Evolutionary conservation across 2,329 filamentous ascomycete genomes (phyloP).

Genomic region (Fusarium aywerte): DNA sequence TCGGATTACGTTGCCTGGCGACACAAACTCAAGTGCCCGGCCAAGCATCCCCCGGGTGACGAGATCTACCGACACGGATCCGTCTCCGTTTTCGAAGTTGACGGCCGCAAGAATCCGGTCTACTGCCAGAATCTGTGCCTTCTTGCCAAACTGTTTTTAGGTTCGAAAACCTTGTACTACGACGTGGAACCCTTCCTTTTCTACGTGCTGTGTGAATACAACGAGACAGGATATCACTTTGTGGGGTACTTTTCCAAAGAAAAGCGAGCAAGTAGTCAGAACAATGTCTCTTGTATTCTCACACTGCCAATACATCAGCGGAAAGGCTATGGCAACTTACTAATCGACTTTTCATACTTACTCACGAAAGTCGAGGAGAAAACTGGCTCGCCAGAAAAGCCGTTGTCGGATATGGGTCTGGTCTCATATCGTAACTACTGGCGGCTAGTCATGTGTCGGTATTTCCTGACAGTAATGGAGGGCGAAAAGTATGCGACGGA

Average conservation of each 20-base stretch:
- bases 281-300: slow-evolving; percentile 97
- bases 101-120: slow-evolving; percentile 96
- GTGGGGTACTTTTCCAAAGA: slow-evolving; percentile 99
- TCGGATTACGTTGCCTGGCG: slow-evolving; percentile 98
- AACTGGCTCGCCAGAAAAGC: slow-evolving; percentile 96
- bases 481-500: slow-evolving; percentile 51
- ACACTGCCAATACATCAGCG: slow-evolving; percentile 96
- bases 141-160: slow-evolving; percentile 95
- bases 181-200: slow-evolving; percentile 97
- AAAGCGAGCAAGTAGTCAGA: slow-evolving; percentile 91
- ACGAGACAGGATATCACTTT: slow-evolving; percentile 92
- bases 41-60: slow-evolving; percentile 95
- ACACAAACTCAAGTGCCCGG: slow-evolving; percentile 95
- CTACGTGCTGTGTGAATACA: slow-evolving; percentile 95
- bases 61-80: slow-evolving; percentile 95
- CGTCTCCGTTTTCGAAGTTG: slow-evolving; percentile 96
- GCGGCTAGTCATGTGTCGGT: slow-evolving; percentile 87
- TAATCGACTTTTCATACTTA: slow-evolving; percentile 98
- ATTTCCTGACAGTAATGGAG: slow-evolving; percentile 69
- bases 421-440: slow-evolving; percentile 99
- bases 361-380: slow-evolving; percentile 93
- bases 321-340: slow-evolving; percentile 94
- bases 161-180: slow-evolving; percentile 98
- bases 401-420: slow-evolving; percentile 95
- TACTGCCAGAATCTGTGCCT: slow-evolving; percentile 98